phyloP scores from a whole-genome alignment of 768 basidiomycete genomes.

The Lactarius indigo region DNA sequence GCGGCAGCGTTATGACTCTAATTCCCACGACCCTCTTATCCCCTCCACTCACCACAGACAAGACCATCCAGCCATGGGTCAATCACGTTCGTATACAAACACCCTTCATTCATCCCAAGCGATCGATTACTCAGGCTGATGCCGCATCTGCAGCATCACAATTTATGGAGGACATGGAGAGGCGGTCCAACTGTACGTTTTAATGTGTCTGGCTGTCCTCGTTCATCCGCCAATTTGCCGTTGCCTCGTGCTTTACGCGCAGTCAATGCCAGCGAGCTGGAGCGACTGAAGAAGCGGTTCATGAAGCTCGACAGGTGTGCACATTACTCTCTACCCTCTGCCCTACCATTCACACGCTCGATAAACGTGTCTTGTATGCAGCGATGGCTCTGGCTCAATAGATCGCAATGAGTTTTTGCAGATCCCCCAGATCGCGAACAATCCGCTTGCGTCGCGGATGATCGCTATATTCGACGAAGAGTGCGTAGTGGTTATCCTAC shows the following conservation, averaged over 20 bases:
- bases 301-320: conserved; percentile 95
- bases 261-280: conserved; percentile 95
- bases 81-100: conserved; percentile 60
- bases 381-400: conserved; percentile 96
- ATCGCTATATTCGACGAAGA: conserved; percentile 99
- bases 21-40: neutral
- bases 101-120: neutral
- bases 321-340: neutral
- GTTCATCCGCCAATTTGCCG: neutral
- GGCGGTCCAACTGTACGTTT: conserved; percentile 90
- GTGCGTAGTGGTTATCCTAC: conserved; percentile 47
- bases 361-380: conserved; percentile 30
- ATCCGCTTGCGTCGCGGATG: conserved; percentile 94
- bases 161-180: conserved; percentile 98
- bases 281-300: conserved; percentile 96
- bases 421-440: conserved; percentile 98
- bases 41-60: conserved; percentile 3
- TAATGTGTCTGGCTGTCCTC: neutral
- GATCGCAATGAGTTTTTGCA: conserved; percentile 98
- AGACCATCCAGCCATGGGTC: conserved; percentile 56
- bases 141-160: conserved; percentile 60
- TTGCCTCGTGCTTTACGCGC: conserved; percentile 9
- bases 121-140: conserved; percentile 9
- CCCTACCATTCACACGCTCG: neutral
- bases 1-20: neutral